Base-by-base conservation (phyloP, 768 basidiomycete genomes). In the Amanita fuliginea region DNA sequence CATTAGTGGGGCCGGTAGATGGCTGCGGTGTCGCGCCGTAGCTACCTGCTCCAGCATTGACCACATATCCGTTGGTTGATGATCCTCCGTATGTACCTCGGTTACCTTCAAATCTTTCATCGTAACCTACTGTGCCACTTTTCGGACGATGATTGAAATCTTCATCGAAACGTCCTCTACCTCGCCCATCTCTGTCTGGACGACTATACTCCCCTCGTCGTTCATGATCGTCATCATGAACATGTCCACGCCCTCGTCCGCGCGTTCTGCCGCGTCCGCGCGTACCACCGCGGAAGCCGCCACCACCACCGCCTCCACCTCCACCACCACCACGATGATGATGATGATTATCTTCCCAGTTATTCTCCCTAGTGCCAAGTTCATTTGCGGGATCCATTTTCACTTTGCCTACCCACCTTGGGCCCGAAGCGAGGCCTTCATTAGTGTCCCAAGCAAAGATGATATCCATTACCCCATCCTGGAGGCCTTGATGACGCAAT, bases 381-480 rank as follows among this genome's bases (percentile, higher is more conserved):
- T 60, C 49, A 22, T 14, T n/a, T 22, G 9, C 4, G 19, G n/a
- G 4, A n/a, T 35, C 39, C 7, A 54, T 28, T 19, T 36, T 16
- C 21, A 28, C 53, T 10, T 49, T 59, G 53, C n/a, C 28, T 2
- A 47, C 48, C 58, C 63, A 72, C 69, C 69, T 65, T 56, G 68
- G 70, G 42, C 67, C 63, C 16, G 67, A 72, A 35, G 68, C 67
- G 37, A 76, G 74, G 18, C 75, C 65, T 35, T 83, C 81, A 5
- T 69, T 73, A 10, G 75, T 71, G 51, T 97, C 92, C 85, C 89
- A 95, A 28, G 85, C 85, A 55, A 86, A 89, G 0, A 78, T 70
- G 40, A 97, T 82, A 48, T 94, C 88, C 78, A 96, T 83, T 1
- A 83, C 78, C 11, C 96, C 93, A 57, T 92, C 91, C 59, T 86